Evolutionary conservation across 306 rosid species (phyloP).

Genomic region (Medicago truncatula): MtrunA17r5.0-ANR NC_053044.1:8551501-8552000

Average conservation of each 20-base stretch:
- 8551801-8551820: conserved; percentile 84
- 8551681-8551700: conserved; percentile 80
- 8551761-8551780: conserved; percentile 58
- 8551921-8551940: conserved; percentile 88
- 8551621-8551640: conserved; percentile 1
- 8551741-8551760: conserved; percentile 77
- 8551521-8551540: conserved; percentile 7
- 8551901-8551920: conserved; percentile 85
- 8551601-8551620: conserved; percentile 11
- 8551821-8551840: conserved; percentile 84
- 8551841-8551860: conserved; percentile 94
- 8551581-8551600: background rate
- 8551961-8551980: conserved; percentile 59
- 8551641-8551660: conserved; percentile 64
- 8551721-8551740: conserved; percentile 86
- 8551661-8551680: conserved; percentile 92
- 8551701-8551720: conserved; percentile 99
- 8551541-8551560: conserved; percentile 11
- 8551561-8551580: background rate
- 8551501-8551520: conserved; percentile 18
- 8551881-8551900: conserved; percentile 96
- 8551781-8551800: conserved; percentile 68
- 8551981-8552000: conserved; percentile 64
- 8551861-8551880: conserved; percentile 91
- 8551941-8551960: conserved; percentile 85